Conservation (phyloP, 2,329 filamentous ascomycete genomes). For the Emericellopsis atlantica region DNA sequence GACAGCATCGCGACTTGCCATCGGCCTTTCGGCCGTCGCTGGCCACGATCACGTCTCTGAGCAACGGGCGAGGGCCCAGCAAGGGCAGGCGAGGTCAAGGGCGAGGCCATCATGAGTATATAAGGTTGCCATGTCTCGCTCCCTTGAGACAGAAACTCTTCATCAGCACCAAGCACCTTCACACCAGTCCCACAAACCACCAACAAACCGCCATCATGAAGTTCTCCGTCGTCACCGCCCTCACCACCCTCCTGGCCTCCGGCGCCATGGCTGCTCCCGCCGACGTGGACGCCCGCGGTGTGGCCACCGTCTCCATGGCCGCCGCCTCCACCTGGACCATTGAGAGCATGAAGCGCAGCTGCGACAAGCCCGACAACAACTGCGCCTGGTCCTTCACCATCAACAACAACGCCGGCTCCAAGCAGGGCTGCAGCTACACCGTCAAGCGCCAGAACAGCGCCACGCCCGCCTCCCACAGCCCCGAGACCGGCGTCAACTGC, state of each 20-base stretch:
- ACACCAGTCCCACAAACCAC: conserved; percentile 6
- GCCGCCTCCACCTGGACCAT: conserved; percentile 26
- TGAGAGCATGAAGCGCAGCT: conserved; percentile 15
- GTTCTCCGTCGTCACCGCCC: conserved; percentile 20
- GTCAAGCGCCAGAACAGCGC: conserved; percentile 17
- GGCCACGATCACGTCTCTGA: no score
- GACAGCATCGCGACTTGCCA: no score
- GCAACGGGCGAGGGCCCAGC: no score
- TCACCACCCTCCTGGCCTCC: conserved; percentile 20
- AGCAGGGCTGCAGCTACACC: conserved; percentile 1
- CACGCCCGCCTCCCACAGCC: conserved; percentile 23
- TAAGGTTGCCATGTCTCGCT: background rate
- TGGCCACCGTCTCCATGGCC: conserved; percentile 21
- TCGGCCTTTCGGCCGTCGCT: no score
- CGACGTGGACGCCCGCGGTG: conserved; percentile 3
- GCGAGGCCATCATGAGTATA: no score
- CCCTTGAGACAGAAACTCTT: background rate
- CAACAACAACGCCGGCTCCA: conserved; percentile 10
- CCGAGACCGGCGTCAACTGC: conserved; percentile 20
- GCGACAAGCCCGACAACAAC: conserved; percentile 17
- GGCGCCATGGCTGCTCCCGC: conserved; percentile 22
- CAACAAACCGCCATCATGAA: conserved; percentile 21
- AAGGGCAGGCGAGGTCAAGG: no score
- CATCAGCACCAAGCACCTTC: background rate
- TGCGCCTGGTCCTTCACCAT: conserved; percentile 26